Conservation (phyloP, 1,139 yeast species). For the Candida albicans region DNA sequence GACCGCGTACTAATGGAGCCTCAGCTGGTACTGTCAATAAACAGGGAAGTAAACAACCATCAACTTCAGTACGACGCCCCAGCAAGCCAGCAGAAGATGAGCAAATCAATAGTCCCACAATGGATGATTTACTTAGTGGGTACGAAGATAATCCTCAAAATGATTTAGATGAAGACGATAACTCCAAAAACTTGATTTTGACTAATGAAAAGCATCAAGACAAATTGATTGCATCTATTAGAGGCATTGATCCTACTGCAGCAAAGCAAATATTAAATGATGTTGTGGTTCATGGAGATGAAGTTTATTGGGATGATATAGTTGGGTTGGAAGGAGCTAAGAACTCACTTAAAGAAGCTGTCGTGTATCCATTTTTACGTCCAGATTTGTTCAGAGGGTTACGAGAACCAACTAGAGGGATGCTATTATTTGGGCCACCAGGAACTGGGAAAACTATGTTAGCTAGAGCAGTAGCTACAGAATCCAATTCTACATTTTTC, state of each 20-base stretch:
- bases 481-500: conserved; percentile 90
- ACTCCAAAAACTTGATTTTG: conserved; percentile 15
- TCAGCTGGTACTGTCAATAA: conserved; percentile 4
- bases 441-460: conserved; percentile 99
- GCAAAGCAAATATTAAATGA: conserved; percentile 78
- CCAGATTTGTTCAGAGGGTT: conserved; percentile 92
- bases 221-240: conserved; percentile 33
- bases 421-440: conserved; percentile 96
- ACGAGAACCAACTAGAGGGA: conserved; percentile 94
- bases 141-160: conserved; percentile 16
- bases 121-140: conserved; percentile 31
- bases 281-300: conserved; percentile 91
- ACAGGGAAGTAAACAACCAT: conserved; percentile 8
- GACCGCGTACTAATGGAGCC: conserved; percentile 6
- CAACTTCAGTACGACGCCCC: conserved; percentile 7
- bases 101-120: conserved; percentile 19
- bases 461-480: conserved; percentile 97
- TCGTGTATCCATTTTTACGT: conserved; percentile 90
- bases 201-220: conserved; percentile 71
- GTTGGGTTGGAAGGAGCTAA: conserved; percentile 93
- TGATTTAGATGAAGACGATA: conserved; percentile 11
- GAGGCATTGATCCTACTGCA: conserved; percentile 44
- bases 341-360: conserved; percentile 89
- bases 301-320: conserved; percentile 95
- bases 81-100: conserved; percentile 4